Conservation (phyloP, 2,329 filamentous ascomycete genomes). For the Fusarium domesticum region DNA sequence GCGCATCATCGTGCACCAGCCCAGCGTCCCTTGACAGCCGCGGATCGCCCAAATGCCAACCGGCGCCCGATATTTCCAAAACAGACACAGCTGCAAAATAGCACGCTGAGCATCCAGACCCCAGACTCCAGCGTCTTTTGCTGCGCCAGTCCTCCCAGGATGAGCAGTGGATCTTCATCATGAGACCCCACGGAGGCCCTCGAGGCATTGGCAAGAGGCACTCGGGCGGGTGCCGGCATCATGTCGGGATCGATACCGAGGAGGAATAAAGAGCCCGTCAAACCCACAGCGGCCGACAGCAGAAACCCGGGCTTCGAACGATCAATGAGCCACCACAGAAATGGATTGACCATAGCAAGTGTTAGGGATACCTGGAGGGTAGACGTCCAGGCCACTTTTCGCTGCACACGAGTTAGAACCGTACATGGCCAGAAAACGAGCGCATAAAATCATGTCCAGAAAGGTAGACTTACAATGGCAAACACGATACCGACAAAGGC, state of each 20-base stretch:
- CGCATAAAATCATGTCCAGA: background rate
- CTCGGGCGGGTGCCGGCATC: slow-evolving; percentile 62
- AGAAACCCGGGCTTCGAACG: slow-evolving; percentile 81
- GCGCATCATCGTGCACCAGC: slow-evolving; percentile 38
- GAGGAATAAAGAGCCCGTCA: slow-evolving; percentile 70
- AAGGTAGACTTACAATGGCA: slow-evolving; percentile 65
- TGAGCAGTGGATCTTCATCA: slow-evolving; percentile 13
- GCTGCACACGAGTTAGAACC: slow-evolving; percentile 45
- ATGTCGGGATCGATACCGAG: slow-evolving; percentile 75
- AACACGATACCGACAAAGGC: slow-evolving; percentile 60
- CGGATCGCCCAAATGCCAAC: slow-evolving; percentile 56
- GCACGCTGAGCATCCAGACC: slow-evolving; percentile 87
- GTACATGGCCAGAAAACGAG: slow-evolving; percentile 12
- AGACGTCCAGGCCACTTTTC: slow-evolving; percentile 88
- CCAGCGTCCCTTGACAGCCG: slow-evolving; percentile 45
- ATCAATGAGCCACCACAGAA: slow-evolving; percentile 95
- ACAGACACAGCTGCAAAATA: slow-evolving; percentile 93
- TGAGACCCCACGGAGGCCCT: slow-evolving; percentile 9
- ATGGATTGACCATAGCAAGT: slow-evolving; percentile 85
- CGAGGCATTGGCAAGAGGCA: slow-evolving; percentile 24
- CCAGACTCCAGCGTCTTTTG: slow-evolving; percentile 67
- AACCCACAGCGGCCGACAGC: slow-evolving; percentile 69
- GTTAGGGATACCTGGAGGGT: slow-evolving; percentile 90
- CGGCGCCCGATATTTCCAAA: slow-evolving; percentile 93
- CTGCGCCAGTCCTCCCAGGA: slow-evolving; percentile 52